These are phyloP conservation scores for Tricholomella constricta DNA, from an alignment of 768 basidiomycete species.

Conservation along the genomic window DNA sequence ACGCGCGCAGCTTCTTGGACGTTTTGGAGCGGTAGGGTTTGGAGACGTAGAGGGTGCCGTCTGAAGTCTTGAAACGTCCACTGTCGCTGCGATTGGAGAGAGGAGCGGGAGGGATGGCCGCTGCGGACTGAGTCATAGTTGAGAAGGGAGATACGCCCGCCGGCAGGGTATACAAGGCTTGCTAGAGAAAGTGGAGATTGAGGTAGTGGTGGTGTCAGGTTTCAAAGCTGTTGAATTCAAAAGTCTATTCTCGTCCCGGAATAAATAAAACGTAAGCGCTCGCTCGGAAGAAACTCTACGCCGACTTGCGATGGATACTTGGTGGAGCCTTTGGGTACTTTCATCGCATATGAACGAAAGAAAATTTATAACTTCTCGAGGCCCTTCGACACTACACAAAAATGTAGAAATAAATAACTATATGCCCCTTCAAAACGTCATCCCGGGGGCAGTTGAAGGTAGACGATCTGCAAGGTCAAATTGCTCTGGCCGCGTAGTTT, in stretches of 20 bases:
- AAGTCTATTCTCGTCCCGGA: too few species aligned
- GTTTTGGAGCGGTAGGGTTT: conserved; percentile 73
- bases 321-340: too few species aligned
- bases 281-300: too few species aligned
- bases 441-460: conserved; percentile 39
- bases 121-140: conserved; percentile 1
- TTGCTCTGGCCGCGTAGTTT: conserved; percentile 68
- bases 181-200: neutral
- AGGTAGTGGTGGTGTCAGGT: neutral
- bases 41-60: conserved; percentile 73
- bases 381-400: neutral
- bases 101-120: neutral
- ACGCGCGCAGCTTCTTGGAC: conserved; percentile 77
- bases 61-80: conserved; percentile 52
- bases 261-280: too few species aligned
- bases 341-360: too few species aligned
- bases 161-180: neutral
- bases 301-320: too few species aligned
- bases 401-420: conserved; percentile 20
- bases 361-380: too few species aligned
- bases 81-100: conserved; percentile 31
- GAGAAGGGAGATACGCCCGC: neutral
- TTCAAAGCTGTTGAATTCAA: too few species aligned
- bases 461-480: conserved; percentile 58
- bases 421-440: conserved; percentile 54